Evolutionary conservation across 1,284 basidiomycete species (phyloP), one percentile per base, ranked within the genome.

Genomic region (Leccinum angustisporum): DNA sequence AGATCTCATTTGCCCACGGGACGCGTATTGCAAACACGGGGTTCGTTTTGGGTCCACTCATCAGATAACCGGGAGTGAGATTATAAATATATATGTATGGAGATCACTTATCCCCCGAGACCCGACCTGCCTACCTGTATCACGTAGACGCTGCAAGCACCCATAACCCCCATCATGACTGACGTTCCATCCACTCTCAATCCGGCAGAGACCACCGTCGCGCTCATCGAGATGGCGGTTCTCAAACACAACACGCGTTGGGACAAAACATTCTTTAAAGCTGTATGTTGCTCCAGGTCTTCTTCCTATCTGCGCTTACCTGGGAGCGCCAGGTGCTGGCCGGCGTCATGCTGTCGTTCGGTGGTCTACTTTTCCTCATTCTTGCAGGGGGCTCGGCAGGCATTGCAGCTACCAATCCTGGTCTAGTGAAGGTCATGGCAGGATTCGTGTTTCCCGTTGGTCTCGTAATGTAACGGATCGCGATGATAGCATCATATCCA

Each of bases 381-480:
- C 71, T 89, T 21, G 76, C 80, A 46, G 88, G 86, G 30, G 88
- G 88, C 6, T 82, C 88, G 0, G 70, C 76, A 0, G 80, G 76
- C 1, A 69, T 91, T 50, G 81, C 75, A 25, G 58, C 74, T 18
- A 76, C 75, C 58, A 87, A 90, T 65, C 88, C 88, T 2, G 88
- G 88, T 13, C 75, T 91, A 18, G 83, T 88, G 59, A 90, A 87
- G 68, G 70, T 89, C 30, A 71, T 90, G 3, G 81, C 81, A 21
- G 88, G 86, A 8, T 82, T 88, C 51, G 85, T 90, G 30, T 90
- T 90, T 73, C 88, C 88, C 7, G 86, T 88, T 2, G 88, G 88
- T 69, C 83, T 90, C 77, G 85, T 88, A 62, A 90, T 90, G 88
- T 90, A 68, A 65, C 57, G 30, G 34, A 33, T 31, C 27, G 31